These are phyloP conservation scores for Verticillium longisporum DNA, from an alignment of 2,329 filamentous ascomycete genomes.

Conservation along the genomic window DNA sequence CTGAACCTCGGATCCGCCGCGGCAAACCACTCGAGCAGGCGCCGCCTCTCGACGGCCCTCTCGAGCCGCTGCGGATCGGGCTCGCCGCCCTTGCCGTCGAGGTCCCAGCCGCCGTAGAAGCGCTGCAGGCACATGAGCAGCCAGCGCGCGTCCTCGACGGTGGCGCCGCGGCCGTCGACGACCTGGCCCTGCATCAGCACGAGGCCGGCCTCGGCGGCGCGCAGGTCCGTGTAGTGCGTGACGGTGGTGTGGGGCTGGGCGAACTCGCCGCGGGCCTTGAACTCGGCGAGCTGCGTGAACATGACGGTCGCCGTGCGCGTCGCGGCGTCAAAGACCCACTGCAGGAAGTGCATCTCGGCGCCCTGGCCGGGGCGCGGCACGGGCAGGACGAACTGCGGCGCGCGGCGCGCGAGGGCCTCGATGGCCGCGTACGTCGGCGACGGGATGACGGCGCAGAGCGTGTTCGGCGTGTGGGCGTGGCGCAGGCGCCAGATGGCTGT, in stretches of 20 bases:
- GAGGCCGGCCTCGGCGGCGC: slow-evolving; percentile 57
- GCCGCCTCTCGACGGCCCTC: slow-evolving; percentile 56
- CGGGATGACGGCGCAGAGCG: slow-evolving; percentile 80
- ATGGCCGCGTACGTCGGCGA: slow-evolving; percentile 66
- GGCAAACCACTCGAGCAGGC: slow-evolving; percentile 75
- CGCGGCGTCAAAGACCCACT: slow-evolving; percentile 81
- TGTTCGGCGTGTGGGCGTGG: slow-evolving; percentile 64
- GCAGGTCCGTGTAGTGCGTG: slow-evolving; percentile 82
- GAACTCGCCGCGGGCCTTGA: slow-evolving; percentile 83
- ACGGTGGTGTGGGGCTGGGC: slow-evolving; percentile 89
- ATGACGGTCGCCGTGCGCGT: slow-evolving; percentile 67
- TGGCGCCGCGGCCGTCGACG: slow-evolving; percentile 67
- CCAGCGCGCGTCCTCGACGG: slow-evolving; percentile 78
- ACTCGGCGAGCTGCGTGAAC: slow-evolving; percentile 91
- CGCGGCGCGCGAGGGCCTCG: slow-evolving; percentile 59
- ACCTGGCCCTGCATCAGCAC: slow-evolving; percentile 88
- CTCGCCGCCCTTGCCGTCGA: slow-evolving; percentile 23
- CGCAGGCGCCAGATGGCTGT: slow-evolving; percentile 85
- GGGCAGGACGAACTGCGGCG: slow-evolving; percentile 88
- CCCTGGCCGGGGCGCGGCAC: slow-evolving; percentile 62
- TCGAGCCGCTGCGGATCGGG: slow-evolving; percentile 33
- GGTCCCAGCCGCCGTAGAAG: slow-evolving; percentile 72
- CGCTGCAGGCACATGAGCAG: slow-evolving; percentile 88
- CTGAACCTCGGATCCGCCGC: slow-evolving; percentile 72
- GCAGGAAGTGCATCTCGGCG: slow-evolving; percentile 91